Evolutionary conservation across 116 monocot genomes (phyloP).

Genomic region (Zostera marina): DNA sequence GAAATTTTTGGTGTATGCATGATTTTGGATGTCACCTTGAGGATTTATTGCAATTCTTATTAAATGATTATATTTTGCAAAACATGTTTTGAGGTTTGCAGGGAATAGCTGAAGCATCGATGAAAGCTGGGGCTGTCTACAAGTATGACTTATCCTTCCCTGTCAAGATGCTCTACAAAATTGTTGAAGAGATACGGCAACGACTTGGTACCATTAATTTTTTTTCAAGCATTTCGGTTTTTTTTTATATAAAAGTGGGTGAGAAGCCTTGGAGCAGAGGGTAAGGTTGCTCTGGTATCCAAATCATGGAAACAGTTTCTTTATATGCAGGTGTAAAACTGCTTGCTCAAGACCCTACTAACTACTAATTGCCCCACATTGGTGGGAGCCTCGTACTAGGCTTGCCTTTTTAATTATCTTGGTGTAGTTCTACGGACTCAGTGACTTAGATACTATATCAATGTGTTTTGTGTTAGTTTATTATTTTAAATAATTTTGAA

Average conservation of each 20-base stretch:
- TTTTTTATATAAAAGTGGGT: no score
- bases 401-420: no score
- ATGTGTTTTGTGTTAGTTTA: background rate
- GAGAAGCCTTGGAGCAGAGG: no score
- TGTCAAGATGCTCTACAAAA: constrained; percentile 56
- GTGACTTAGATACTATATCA: background rate
- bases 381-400: no score
- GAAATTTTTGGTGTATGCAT: no score
- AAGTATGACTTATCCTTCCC: constrained; percentile 96
- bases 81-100: constrained; percentile 10
- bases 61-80: background rate
- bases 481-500: background rate
- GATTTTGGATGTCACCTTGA: background rate
- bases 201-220: constrained; percentile 41
- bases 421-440: background rate
- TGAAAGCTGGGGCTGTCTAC: constrained; percentile 81
- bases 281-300: no score
- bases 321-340: no score
- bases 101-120: constrained; percentile 83
- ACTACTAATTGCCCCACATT: no score
- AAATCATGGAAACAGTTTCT: no score
- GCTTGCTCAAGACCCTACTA: no score
- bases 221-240: no score
- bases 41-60: background rate
- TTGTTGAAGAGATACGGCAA: constrained; percentile 79